Evolutionary conservation across 2,329 filamentous ascomycete species (phyloP), one percentile per base, ranked within the genome.

Genomic region (Diaporthe destruens): DNA sequence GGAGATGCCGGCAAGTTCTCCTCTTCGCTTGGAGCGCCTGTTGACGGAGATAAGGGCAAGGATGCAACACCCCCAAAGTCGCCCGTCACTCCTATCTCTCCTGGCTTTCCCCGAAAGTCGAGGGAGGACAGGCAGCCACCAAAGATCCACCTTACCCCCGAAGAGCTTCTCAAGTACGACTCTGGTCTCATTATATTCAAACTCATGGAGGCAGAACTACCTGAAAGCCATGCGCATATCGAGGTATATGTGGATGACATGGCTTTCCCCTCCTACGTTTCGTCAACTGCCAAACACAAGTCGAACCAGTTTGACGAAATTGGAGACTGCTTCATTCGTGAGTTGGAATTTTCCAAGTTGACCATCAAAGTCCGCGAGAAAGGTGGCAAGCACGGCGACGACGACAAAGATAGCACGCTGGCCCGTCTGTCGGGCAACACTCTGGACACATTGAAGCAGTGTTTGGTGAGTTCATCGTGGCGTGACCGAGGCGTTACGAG

Each of bases 161-260:
- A 98, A 74, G 94, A 98, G 80, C 87, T 99, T 25, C 84, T 92
- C 77, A 91, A 93, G 79, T 92, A 98, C 80, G 95, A 98, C 84
- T 96, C 94, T 71, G 96, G 96, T 75, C 88, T 99, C 71, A 87
- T 99, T 75, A 93, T 99, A 71, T 98, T 99, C 88, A 96, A 95
- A 80, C 89, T 99, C 72, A 90, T 98, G 80, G 95, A 98, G 74
- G 95, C 92, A 32, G 93, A 98, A 71, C 88, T 99, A 80, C 89
- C 94, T 0, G 90, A 93, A 75, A 89, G 87, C 68, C 89, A 95
- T 76, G 92, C 91, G 39, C 92, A 94, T 74, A 86, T 99, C 29
- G 95, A 99, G 81, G 90, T 99, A 9, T 86, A 96, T 75, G 96
- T 98, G 81, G 96, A 99, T 81, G 96, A 99, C 80, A 95, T 96